These are phyloP conservation scores for Solanum tacnaense DNA, from an alignment of 257 asterid species.

Conservation along the genomic window DNA sequence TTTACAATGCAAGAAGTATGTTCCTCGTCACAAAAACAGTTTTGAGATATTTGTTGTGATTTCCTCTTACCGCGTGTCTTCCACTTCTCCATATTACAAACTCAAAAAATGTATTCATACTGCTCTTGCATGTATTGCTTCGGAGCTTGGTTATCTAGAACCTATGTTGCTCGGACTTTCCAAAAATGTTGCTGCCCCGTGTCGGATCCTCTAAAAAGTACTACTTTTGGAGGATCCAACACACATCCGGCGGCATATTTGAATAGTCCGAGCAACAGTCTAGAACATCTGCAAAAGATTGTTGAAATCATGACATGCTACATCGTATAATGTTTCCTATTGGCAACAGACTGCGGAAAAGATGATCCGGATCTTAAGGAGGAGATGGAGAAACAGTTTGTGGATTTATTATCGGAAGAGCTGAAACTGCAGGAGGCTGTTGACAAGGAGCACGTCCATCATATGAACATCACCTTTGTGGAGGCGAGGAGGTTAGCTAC, in stretches of 20 bases:
- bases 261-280: not conserved
- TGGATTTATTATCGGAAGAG: slow-evolving; percentile 83
- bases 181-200: not conserved
- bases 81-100: not conserved
- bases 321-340: not conserved
- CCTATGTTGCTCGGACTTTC: not conserved
- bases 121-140: not conserved
- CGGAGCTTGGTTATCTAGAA: not conserved
- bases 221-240: not conserved
- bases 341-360: slow-evolving; percentile 67
- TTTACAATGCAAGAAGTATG: not conserved
- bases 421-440: slow-evolving; percentile 69
- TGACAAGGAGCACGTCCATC: slow-evolving; percentile 53
- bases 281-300: not conserved
- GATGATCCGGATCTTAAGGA: slow-evolving; percentile 89
- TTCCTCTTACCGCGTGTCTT: not conserved
- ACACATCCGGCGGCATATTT: not conserved
- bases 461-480: slow-evolving; percentile 68
- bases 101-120: not conserved
- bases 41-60: not conserved
- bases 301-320: not conserved
- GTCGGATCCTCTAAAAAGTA: not conserved
- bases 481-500: slow-evolving; percentile 82
- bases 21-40: not conserved
- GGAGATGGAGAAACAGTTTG: slow-evolving; percentile 89